Percentiles rank a stretch among this genome's conserved stretches.
phyloP scores from a whole-genome alignment of 768 basidiomycete species.

The Xerocomus potaroensis region DNA sequence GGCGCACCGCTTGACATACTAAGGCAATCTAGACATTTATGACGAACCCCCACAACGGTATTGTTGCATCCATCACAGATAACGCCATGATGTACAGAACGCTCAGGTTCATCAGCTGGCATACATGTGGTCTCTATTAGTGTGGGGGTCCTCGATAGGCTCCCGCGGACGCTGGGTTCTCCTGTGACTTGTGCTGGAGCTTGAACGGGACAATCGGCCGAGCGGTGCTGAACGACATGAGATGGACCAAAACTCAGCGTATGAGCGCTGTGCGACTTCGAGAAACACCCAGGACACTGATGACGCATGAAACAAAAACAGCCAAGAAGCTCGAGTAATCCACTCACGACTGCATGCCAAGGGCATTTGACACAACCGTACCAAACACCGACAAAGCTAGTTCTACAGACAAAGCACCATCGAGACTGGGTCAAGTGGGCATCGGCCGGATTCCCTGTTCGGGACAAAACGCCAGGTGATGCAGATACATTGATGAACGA shows the following conservation, averaged over 20 bases:
- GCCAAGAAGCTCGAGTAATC: background rate
- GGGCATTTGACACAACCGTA: constrained; percentile 31
- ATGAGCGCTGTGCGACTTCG: constrained; percentile 24
- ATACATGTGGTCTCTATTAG: background rate
- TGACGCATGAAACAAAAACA: constrained; percentile 8
- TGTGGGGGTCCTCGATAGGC: background rate
- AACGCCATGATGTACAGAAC: constrained; percentile 49
- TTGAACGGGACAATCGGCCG: background rate
- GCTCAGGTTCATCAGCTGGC: background rate
- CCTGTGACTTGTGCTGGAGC: background rate
- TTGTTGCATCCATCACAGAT: constrained; percentile 61
- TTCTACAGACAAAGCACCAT: constrained; percentile 32
- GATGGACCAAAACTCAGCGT: constrained; percentile 31
- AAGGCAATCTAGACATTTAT: constrained; percentile 78
- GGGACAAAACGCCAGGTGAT: background rate
- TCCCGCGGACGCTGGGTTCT: background rate
- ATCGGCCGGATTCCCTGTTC: background rate
- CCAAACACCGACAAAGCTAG: constrained; percentile 21
- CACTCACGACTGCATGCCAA: constrained; percentile 30
- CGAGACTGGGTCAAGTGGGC: background rate
- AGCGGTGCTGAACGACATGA: constrained; percentile 24
- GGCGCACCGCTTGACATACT: constrained; percentile 36
- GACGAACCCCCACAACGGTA: constrained; percentile 59
- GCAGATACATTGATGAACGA: background rate
- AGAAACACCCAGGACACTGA: constrained; percentile 28